Percentiles rank a stretch among this genome's conserved stretches.
Conservation (phyloP, 2,329 filamentous ascomycete genomes). For the Coleophoma cylindrospora region DNA sequence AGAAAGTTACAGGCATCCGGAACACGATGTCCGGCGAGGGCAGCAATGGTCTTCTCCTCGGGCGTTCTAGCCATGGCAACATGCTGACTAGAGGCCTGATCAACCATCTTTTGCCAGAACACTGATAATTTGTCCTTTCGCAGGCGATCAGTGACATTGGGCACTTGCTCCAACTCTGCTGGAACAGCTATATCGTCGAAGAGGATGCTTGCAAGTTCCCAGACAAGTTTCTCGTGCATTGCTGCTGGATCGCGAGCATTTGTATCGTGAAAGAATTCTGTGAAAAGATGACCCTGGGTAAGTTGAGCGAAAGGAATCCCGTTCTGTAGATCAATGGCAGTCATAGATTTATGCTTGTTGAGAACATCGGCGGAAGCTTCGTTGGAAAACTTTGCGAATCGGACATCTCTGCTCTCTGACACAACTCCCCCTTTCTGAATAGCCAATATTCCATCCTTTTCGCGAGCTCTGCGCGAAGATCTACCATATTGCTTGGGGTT, state of each 20-base stretch:
- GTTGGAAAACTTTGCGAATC: constrained; percentile 57
- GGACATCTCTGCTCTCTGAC: constrained; percentile 58
- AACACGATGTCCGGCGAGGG: constrained; percentile 73
- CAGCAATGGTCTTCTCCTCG: constrained; percentile 81
- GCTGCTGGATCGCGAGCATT: constrained; percentile 36
- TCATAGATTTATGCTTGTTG: constrained; percentile 47
- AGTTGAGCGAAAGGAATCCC: constrained; percentile 56
- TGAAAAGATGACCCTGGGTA: constrained; percentile 39
- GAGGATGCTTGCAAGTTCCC: constrained; percentile 81
- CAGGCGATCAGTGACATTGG: constrained; percentile 30
- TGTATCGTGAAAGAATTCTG: constrained; percentile 39
- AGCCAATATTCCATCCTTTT: constrained; percentile 42
- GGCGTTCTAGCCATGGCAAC: constrained; percentile 54
- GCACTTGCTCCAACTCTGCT: constrained; percentile 30
- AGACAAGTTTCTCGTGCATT: constrained; percentile 68
- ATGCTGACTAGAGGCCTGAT: constrained; percentile 47
- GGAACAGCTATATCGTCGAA: constrained; percentile 65
- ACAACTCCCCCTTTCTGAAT: constrained; percentile 53
- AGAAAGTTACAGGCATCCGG: constrained; percentile 79
- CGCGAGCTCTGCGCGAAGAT: constrained; percentile 20
- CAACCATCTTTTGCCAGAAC: constrained; percentile 64
- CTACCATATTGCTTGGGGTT: constrained; percentile 25
- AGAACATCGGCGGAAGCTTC: constrained; percentile 53
- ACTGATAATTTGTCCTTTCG: constrained; percentile 62
- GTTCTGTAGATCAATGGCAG: constrained; percentile 46